phyloP scores from a whole-genome alignment of 2,329 filamentous ascomycete species.

The Fusarium redolens region DNA sequence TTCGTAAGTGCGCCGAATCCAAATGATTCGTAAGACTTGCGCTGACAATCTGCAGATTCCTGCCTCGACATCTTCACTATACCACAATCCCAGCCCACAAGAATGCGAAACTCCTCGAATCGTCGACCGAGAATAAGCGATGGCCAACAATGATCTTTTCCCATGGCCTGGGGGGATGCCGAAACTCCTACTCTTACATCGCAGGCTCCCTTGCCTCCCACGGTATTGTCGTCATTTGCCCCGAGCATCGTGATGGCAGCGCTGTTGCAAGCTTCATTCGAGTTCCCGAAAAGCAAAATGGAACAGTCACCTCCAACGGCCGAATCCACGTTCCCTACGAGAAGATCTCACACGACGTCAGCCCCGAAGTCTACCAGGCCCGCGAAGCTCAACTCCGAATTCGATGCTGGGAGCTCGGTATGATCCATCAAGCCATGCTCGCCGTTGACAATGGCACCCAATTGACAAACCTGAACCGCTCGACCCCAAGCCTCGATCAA shows the following conservation, averaged over 20 bases:
- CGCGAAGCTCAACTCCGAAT: slow-evolving; percentile 80
- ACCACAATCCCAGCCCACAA: slow-evolving; percentile 78
- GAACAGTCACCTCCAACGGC: slow-evolving; percentile 38
- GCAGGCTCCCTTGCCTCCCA: slow-evolving; percentile 83
- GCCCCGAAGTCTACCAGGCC: slow-evolving; percentile 71
- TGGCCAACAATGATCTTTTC: slow-evolving; percentile 91
- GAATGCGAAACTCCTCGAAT: slow-evolving; percentile 72
- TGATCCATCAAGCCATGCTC: slow-evolving; percentile 75
- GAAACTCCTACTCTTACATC: slow-evolving; percentile 88
- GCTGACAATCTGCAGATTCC: slow-evolving; percentile 59
- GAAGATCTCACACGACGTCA: slow-evolving; percentile 70
- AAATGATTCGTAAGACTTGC: too few relatives aligned
- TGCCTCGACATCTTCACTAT: slow-evolving; percentile 79
- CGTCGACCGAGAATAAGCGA: slow-evolving; percentile 60
- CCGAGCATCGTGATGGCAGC: slow-evolving; percentile 86
- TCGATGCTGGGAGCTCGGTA: slow-evolving; percentile 81
- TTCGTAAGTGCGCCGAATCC: slow-evolving; percentile 59
- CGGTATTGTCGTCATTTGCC: slow-evolving; percentile 82
- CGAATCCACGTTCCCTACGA: slow-evolving; percentile 59
- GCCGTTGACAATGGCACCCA: slow-evolving; percentile 69
- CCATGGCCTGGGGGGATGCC: slow-evolving; percentile 82
- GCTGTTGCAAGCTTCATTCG: slow-evolving; percentile 79
- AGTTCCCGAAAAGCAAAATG: slow-evolving; percentile 62
- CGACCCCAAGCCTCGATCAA: slow-evolving; percentile 62
- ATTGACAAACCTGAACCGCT: slow-evolving; percentile 65